Conservation (phyloP, 1,139 yeast genomes). For the Debaryomyces psychrophilus region DNA sequence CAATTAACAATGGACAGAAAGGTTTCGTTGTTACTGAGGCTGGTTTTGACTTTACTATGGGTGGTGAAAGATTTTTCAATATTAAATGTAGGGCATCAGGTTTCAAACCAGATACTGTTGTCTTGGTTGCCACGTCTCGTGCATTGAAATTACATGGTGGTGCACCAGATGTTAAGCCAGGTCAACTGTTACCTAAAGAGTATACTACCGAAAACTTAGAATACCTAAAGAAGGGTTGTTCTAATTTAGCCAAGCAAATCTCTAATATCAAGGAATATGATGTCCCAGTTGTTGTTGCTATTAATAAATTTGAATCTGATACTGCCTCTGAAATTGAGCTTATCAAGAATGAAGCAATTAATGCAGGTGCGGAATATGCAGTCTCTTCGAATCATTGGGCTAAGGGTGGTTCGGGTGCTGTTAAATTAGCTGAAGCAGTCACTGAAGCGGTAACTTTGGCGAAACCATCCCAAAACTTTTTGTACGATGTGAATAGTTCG, state of each 20-base stretch:
- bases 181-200: constrained; percentile 70
- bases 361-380: constrained; percentile 78
- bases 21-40: constrained; percentile 86
- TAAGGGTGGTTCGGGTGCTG: constrained; percentile 76
- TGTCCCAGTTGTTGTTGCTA: constrained; percentile 79
- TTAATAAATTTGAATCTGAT: constrained; percentile 74
- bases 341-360: constrained; percentile 62
- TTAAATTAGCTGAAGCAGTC: constrained; percentile 69
- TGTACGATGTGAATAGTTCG: constrained; percentile 61
- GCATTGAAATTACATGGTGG: constrained; percentile 85
- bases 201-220: constrained; percentile 70
- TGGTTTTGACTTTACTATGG: constrained; percentile 87
- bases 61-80: constrained; percentile 82
- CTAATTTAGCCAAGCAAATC: constrained; percentile 76
- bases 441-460: constrained; percentile 54
- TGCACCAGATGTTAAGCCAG: constrained; percentile 83
- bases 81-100: constrained; percentile 81
- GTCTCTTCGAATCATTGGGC: constrained; percentile 82
- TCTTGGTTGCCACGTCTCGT: constrained; percentile 77
- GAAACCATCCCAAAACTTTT: constrained; percentile 46
- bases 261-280: constrained; percentile 70
- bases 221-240: constrained; percentile 64
- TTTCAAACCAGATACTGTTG: constrained; percentile 70
- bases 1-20: constrained; percentile 43
- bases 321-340: constrained; percentile 66